phyloP scores from a whole-genome alignment of 768 basidiomycete species.

The Pulveroboletus frians region DNA sequence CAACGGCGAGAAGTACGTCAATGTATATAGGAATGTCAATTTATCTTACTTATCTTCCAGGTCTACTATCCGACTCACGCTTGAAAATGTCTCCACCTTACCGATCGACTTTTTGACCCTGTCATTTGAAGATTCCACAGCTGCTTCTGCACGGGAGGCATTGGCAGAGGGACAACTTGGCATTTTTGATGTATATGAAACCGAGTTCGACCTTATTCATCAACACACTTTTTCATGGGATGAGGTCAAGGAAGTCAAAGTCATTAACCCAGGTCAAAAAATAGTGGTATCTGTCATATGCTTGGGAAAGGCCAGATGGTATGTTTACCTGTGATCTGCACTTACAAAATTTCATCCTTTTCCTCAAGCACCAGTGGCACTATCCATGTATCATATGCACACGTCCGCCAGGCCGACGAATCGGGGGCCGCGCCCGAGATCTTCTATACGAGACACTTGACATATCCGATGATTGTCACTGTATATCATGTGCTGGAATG shows the following conservation, averaged over 20 bases:
- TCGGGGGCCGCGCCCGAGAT: conserved; percentile 37
- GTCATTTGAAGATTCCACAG: conserved; percentile 88
- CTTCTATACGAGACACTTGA: conserved; percentile 84
- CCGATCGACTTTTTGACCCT: conserved; percentile 83
- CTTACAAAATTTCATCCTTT: neutral
- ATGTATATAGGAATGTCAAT: neutral
- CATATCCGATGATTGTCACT: conserved; percentile 86
- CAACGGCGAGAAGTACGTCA: conserved; percentile 80
- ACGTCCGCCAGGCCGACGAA: conserved; percentile 44
- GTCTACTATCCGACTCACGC: conserved; percentile 74
- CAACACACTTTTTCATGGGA: conserved; percentile 80
- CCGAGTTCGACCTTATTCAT: conserved; percentile 74
- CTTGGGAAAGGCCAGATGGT: conserved; percentile 92
- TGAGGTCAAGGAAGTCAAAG: conserved; percentile 36
- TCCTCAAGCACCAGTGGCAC: conserved; percentile 63
- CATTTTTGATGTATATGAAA: conserved; percentile 85
- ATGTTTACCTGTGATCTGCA: conserved; percentile 27
- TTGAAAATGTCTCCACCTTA: conserved; percentile 84
- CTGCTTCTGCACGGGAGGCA: conserved; percentile 66
- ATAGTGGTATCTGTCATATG: conserved; percentile 65
- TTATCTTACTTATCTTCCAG: conserved; percentile 37
- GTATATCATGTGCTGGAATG: conserved; percentile 96
- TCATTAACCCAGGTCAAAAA: conserved; percentile 67
- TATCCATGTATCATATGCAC: conserved; percentile 81
- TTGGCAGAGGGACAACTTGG: conserved; percentile 77